These are phyloP conservation scores for Ganoderma lingzhi DNA, from an alignment of 1,284 basidiomycete species.

Conservation along the genomic window DNA sequence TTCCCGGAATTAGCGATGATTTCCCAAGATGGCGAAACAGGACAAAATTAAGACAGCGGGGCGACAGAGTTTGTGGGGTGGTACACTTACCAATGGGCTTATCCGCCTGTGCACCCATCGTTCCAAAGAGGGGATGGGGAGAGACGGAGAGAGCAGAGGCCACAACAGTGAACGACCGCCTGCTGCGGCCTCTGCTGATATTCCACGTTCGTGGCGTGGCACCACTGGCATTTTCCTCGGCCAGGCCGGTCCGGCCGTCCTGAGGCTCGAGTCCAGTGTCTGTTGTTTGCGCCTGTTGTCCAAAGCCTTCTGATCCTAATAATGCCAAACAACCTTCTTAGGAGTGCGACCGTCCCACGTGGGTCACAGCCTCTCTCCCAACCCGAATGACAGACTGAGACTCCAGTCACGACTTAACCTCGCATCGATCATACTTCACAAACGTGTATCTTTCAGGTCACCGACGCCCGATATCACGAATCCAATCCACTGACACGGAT, in stretches of 20 bases:
- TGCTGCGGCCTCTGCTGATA: conserved; percentile 1
- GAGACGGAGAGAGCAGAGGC: conserved; percentile 8
- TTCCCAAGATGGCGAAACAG: neutral
- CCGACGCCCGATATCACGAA: neutral
- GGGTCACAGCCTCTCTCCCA: neutral
- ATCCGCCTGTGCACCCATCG: conserved; percentile 18
- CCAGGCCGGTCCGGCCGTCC: neutral
- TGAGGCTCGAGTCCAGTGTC: neutral
- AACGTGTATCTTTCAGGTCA: neutral
- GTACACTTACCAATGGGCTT: conserved; percentile 22
- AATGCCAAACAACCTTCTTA: conserved; percentile 26
- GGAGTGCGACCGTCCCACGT: neutral
- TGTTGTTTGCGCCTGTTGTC: conserved; percentile 36
- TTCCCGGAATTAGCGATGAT: conserved; percentile 12
- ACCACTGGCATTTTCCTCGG: neutral
- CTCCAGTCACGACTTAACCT: neutral
- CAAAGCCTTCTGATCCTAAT: conserved; percentile 37
- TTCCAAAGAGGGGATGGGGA: conserved; percentile 4
- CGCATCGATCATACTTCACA: neutral
- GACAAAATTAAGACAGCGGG: neutral
- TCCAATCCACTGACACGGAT: neutral
- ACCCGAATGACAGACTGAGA: neutral
- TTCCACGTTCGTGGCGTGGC: conserved; percentile 1
- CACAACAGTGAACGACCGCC: neutral
- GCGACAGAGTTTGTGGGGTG: conserved; percentile 1